A percentile compares a stretch with the other conserved stretches of the same genome.
These are phyloP conservation scores for Glaciozyma antarctica DNA, from an alignment of 768 basidiomycete species.

Conservation along the genomic window DNA sequence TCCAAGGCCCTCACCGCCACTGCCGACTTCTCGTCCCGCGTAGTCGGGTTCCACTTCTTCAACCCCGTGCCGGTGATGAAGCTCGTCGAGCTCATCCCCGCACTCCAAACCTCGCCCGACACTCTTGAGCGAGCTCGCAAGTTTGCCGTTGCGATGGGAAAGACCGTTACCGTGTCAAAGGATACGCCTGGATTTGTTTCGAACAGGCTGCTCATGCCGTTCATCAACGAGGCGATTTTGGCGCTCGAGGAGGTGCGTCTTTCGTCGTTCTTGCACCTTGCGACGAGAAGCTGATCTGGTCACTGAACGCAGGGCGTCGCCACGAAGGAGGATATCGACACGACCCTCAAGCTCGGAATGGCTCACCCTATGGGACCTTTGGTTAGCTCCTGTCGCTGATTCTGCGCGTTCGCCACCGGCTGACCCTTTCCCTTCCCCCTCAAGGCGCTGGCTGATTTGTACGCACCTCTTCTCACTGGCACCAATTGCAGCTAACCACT, in stretches of 20 bases:
- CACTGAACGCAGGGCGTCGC: constrained; percentile 59
- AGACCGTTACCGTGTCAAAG: constrained; percentile 81
- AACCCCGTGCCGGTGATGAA: constrained; percentile 97
- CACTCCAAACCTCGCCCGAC: constrained; percentile 72
- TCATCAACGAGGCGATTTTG: constrained; percentile 95
- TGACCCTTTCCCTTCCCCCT: not conserved
- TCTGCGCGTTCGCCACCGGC: not conserved
- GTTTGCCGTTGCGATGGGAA: constrained; percentile 82
- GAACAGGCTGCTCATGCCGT: constrained; percentile 64
- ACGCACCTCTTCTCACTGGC: not conserved
- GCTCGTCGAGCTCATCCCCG: constrained; percentile 91
- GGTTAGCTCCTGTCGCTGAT: constrained; percentile 13
- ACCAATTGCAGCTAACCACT: not conserved
- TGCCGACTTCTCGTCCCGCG: constrained; percentile 51
- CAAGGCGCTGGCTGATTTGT: constrained; percentile 40
- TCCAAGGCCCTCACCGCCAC: not conserved
- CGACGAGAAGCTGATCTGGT: constrained; percentile 52
- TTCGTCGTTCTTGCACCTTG: constrained; percentile 35
- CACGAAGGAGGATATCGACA: constrained; percentile 88
- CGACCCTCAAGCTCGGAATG: constrained; percentile 82
- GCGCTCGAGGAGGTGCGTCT: constrained; percentile 67
- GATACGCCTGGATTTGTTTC: constrained; percentile 61
- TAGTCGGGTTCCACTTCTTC: constrained; percentile 54
- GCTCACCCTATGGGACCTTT: constrained; percentile 57
- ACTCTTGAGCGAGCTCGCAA: constrained; percentile 65